Evolutionary conservation across 1,284 basidiomycete genomes (phyloP).

Genomic region (Melanopsichium pennsylvanicum): DNA sequence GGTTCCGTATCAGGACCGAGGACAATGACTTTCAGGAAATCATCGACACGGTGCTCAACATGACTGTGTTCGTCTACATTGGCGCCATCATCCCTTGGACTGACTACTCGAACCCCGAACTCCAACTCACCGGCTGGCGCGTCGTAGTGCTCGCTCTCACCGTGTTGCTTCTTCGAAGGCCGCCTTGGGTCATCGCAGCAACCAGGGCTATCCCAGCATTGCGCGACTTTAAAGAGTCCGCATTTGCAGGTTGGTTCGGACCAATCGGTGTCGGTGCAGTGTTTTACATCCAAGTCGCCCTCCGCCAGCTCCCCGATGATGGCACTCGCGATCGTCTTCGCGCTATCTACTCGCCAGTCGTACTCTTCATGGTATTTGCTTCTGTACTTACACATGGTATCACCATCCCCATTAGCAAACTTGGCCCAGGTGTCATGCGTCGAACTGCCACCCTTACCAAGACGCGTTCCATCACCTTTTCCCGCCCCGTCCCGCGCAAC

Average conservation of each 20-base stretch:
- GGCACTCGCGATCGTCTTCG: constrained; percentile 66
- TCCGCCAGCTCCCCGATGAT: constrained; percentile 68
- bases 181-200: constrained; percentile 57
- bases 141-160: constrained; percentile 58
- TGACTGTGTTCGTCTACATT: constrained; percentile 67
- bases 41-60: constrained; percentile 70
- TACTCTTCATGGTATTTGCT: constrained; percentile 69
- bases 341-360: constrained; percentile 68
- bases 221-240: constrained; percentile 51
- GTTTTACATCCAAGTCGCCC: constrained; percentile 70
- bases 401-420: constrained; percentile 61
- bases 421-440: constrained; percentile 54
- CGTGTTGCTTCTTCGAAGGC: constrained; percentile 58
- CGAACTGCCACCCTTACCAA: constrained; percentile 45
- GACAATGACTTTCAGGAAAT: constrained; percentile 71
- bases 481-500: constrained; percentile 24
- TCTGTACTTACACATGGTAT: constrained; percentile 69
- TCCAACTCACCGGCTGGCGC: constrained; percentile 58
- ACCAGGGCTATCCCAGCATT: constrained; percentile 59
- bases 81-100: constrained; percentile 66
- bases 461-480: constrained; percentile 35
- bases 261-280: constrained; percentile 66
- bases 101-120: constrained; percentile 30
- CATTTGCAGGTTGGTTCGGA: constrained; percentile 64
- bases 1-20: constrained; percentile 69